Evolutionary conservation across 306 rosid genomes (phyloP), one percentile per base, ranked within the genome.

Genomic region (Cotoneaster glaucophyllus): DNA sequence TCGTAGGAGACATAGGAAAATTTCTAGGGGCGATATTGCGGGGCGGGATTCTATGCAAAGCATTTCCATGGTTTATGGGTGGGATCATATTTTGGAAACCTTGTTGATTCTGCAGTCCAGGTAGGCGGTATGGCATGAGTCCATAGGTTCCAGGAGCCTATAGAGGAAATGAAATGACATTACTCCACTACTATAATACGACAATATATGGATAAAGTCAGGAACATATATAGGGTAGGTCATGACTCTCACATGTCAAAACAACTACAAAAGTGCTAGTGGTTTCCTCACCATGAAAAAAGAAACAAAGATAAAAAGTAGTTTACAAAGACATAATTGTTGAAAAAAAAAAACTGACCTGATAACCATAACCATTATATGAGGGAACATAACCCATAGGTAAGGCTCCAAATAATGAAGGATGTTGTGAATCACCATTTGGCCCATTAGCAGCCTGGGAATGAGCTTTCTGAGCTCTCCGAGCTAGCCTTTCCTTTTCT

Each of bases 401-500:
- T 85, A 96, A 29, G 58, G 97, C 96, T 84, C 97, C 98, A 84
- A 93, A 96, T 76, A 96, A 80, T 44, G 98, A 90, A 11, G 97
- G 91, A 77, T 88, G 97, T 75, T 92, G 99, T 34, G 93, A 79
- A 79, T 96, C 97, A 64, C 84, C 80, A 79, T 82, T 87, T 26
- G 86, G 85, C 74, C 62, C 79, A 75, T 85, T 90, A 80, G 96
- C 86, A 72, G 88, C 89, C 79, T 89, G 93, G 70, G 96, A 96
- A 57, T 90, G 97, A 77, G 96, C 91, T 92, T 91, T 96, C 81
- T 92, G 99, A 76, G 96, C 96, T 83, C 93, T 89, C 64, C 99
- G 97, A 72, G 98, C 99, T 88, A 86, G 96, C 80, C 97, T 90
- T 89, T 96, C 99, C 86, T 96, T 96, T 78, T 96, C 98, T 43